A percentile compares a stretch with the other conserved stretches of the same genome.
Conservation (phyloP, 2,329 filamentous ascomycete species). For the Cryoendolithus antarcticus region DNA sequence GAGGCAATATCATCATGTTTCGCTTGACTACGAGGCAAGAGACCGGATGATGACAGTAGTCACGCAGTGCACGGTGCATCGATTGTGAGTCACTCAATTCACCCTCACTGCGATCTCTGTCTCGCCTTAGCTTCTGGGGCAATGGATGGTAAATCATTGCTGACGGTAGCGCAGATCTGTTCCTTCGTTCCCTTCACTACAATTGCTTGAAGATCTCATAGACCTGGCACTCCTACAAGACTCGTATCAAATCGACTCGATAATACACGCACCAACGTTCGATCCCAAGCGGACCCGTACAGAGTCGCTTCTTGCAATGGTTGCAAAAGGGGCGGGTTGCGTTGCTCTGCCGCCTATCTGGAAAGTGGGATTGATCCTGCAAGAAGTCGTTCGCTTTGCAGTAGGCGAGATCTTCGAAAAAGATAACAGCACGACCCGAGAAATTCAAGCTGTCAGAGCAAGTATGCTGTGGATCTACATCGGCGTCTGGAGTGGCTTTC, state of each 20-base stretch:
- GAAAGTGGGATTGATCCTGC: constrained; percentile 43
- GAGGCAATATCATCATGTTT: constrained; percentile 10
- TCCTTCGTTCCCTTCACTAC: constrained; percentile 48
- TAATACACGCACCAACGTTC: constrained; percentile 49
- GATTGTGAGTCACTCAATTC: constrained; percentile 1
- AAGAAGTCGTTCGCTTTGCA: constrained; percentile 32
- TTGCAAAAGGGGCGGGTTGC: constrained; percentile 44
- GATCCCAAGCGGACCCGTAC: constrained; percentile 40
- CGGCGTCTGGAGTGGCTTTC: constrained; percentile 46
- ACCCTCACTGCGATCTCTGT: too few species aligned
- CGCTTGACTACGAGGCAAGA: constrained; percentile 11
- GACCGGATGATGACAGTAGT: constrained; percentile 17
- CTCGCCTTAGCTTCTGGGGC: too few species aligned
- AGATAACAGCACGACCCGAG: constrained; percentile 36
- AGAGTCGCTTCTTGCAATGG: constrained; percentile 45
- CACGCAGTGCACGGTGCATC: constrained; percentile 9
- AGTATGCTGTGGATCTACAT: constrained; percentile 37
- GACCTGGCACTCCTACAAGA: constrained; percentile 46
- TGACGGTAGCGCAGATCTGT: constrained; percentile 26
- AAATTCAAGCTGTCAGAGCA: constrained; percentile 37
- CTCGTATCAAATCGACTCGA: constrained; percentile 41
- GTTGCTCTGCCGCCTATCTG: constrained; percentile 44
- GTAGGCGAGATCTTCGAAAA: constrained; percentile 29
- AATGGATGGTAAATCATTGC: too few species aligned
- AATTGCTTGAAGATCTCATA: constrained; percentile 46